Conservation (phyloP, 352 stramenopile species). For the Globisporangium parvum region DNA sequence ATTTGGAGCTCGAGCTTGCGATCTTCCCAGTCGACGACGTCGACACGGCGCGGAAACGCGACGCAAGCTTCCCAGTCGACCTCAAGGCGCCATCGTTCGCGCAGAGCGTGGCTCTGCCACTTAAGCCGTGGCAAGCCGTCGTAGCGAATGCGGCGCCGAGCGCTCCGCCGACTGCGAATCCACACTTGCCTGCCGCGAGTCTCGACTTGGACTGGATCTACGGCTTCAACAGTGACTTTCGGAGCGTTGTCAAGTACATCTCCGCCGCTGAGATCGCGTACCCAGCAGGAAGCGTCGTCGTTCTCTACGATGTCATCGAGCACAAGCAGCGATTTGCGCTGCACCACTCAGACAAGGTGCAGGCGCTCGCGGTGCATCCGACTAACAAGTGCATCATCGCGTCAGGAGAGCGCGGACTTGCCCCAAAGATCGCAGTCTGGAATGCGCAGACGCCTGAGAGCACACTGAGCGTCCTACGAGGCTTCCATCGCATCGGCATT, state of each 20-base stretch:
- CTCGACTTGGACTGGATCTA: conserved; percentile 79
- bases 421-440: conserved; percentile 70
- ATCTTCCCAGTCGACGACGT: conserved; percentile 7
- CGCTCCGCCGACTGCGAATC: conserved; percentile 43
- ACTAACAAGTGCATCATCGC: conserved; percentile 40
- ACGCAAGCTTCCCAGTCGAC: conserved; percentile 44
- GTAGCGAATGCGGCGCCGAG: conserved; percentile 56
- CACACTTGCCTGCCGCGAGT: conserved; percentile 42
- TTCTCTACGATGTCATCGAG: conserved; percentile 66
- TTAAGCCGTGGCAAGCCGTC: conserved; percentile 54
- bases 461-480: conserved; percentile 52
- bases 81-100: conserved; percentile 34
- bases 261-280: conserved; percentile 59
- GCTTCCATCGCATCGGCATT: conserved; percentile 65
- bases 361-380: conserved; percentile 54
- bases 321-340: conserved; percentile 65
- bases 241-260: conserved; percentile 52
- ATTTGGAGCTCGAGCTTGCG: conserved; percentile 33
- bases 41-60: conserved; percentile 26
- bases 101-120: conserved; percentile 17
- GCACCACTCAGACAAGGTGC: conserved; percentile 58
- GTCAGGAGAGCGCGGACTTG: conserved; percentile 46
- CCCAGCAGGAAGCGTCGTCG: conserved; percentile 46
- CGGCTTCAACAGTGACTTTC: conserved; percentile 69
- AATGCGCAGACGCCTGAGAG: conserved; percentile 28